Evolutionary conservation across 306 rosid species (phyloP), one percentile per base, ranked within the genome.

Genomic region (Erythrophleum fordii): DNA sequence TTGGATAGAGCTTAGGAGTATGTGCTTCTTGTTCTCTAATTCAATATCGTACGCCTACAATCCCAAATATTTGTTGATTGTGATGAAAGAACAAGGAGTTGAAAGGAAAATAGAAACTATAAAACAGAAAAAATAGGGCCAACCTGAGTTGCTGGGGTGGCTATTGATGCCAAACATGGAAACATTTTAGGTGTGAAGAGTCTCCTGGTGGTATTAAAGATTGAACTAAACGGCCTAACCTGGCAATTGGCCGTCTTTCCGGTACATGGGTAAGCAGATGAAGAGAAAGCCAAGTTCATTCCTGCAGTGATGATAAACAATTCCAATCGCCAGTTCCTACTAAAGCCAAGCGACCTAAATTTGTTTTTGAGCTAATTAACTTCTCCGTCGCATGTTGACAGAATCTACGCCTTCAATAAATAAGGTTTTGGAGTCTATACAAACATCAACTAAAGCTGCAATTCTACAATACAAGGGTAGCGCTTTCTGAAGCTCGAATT

Each of bases 21-120:
- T 35, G 22, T 84, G 87, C 66, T 91, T 95, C 77, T 79, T 91
- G 82, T 61, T 87, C 90, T 95, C 99, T 49, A 93, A 84, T 31
- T 75, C 95, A 68, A 25, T 61, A 61, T 86, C 89, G 76, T 77
- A 64, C 37, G 87, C 77, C 97, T 90, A 78, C 8, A 81, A 82
- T 12, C 34, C 52, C 42, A 69, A 70, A 28, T 34, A 56, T 46
- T n/a, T 13, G 14, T 29, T 22, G 51, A 51, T 17, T 10, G 11
- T 5, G 28, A 13, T 11, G 4, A 34, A 49, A 18, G 0, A 34
- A 64, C 11, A 37, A 44, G 56, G 42, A 28, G n/a, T 68, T 49
- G 18, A 41, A 51, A 48, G 2, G 12, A 46, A 42, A 62, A 42
- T 23, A 55, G 26, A 17, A 22, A 69, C 29, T 0, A 46, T 13